Evolutionary conservation across 345 rosid genomes (phyloP), one percentile per base, ranked within the genome.

Genomic region (Cardamine chenopodiifolia): DNA sequence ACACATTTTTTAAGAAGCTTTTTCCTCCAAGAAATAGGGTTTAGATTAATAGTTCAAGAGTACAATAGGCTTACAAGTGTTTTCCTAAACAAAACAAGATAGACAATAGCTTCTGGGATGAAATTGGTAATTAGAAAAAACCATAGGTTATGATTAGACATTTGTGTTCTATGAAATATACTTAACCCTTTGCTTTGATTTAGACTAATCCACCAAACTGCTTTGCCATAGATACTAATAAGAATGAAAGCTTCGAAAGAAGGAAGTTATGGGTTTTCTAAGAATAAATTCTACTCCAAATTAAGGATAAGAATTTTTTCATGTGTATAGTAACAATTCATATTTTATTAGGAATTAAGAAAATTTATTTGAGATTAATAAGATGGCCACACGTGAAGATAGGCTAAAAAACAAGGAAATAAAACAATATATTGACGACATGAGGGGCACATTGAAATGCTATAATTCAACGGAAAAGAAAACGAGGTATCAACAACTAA

Each of bases 401-500:
- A 65, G 57, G 64, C 34, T 22, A 48, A 64, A 64, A 42, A 42
- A 63, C 56, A 54, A 63, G 64, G 45, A 54, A 50, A 28, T 6
- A 72, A 72, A 50, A 61, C 42, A 62, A 50, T 52, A 26, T 39
- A 37, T 28, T 9, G 53, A 50, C 62, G 55, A 50, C 69, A 50
- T 29, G 48, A 75, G 66, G 73, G 79, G 4, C 79, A 68, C 63
- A 68, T 15, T 52, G 39, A 29, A 42, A 50, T 68, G 78, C 72
- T 57, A 67, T 66, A 23, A 66, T 57, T 34, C 37, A 40, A 10
- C 28, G n/a, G 56, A 68, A 55, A 60, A 40, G 74, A 75, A 37
- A 75, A 61, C 55, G 79, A 75, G 32, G 68, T 60, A 29, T 75
- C 78, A 74, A 67, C 78, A 7, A 66, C 66, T 58, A 47, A 45